Evolutionary conservation across 148 eudicot species (phyloP), one percentile per base, ranked within the genome.

Genomic region (Salicornia ramosissima): DNA sequence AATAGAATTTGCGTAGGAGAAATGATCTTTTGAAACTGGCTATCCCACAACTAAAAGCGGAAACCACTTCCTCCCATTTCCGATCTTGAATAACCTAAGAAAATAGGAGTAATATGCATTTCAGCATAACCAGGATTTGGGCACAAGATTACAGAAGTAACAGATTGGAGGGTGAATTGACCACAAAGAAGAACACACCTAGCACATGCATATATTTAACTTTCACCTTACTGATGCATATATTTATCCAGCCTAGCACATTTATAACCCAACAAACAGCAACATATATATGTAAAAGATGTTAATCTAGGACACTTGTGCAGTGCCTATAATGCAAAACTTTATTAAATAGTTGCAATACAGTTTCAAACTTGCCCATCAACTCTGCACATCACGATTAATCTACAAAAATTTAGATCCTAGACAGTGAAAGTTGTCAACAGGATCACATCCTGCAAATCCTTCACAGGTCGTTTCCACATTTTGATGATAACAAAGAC

Each of bases 11-110:
- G 64, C 95, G 82, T 9, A 89, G 72, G 47, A 79, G 79, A 74
- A 89, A 92, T 55, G 96, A 92, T 19, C 80, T 86, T 64, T 83
- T 83, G 25, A 84, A 83, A 28, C 84, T 76, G 16, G 90, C 75
- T 65, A 86, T 55, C 21, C 85, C 89, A 64, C 84, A 84, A 16
- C 77, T 75, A 74, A 87, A 83, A 52, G 74, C 82, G 47, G 74
- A 73, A 40, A 80, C 78, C 30, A 92, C 84, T 78, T 92, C 96
- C 75, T 84, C 78, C 97, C 97, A 92, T 80, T 74, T 87, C 31
- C 90, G 84, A 68, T 89, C 97, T 55, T 64, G 76, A 39, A 92
- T 75, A 43, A 90, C 86, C 96, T 90, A 67, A 60, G 56, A 24
- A 60, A 74, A 73, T 13, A 31, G 21, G 29, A 77, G 26, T 24